phyloP scores from a whole-genome alignment of 2,329 filamentous ascomycete genomes.

The Tympanopsis confertula region DNA sequence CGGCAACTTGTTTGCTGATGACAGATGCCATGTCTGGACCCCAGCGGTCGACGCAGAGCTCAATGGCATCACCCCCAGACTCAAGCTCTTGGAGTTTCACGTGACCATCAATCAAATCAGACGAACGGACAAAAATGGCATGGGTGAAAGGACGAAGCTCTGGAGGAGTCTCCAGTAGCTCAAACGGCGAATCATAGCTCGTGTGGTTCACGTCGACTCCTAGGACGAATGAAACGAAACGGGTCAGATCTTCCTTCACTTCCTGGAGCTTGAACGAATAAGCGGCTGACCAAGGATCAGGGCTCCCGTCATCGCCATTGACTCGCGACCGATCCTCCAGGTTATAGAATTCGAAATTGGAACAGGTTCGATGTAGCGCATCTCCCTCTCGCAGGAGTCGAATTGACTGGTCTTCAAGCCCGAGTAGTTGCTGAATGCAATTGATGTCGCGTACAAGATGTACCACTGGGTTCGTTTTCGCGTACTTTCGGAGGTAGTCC shows the following conservation, averaged over 20 bases:
- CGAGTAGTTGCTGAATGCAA: conserved; percentile 47
- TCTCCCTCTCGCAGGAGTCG: conserved; percentile 41
- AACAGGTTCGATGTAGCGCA: conserved; percentile 46
- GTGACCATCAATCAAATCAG: conserved; percentile 39
- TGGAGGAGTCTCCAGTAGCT: conserved; percentile 43
- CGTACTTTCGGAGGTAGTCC: conserved; percentile 43
- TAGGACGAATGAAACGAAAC: conserved; percentile 44
- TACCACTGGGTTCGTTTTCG: conserved; percentile 55
- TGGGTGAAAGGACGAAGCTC: conserved; percentile 48
- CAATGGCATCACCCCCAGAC: conserved; percentile 45
- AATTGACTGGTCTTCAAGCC: conserved; percentile 36
- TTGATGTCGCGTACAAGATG: conserved; percentile 56
- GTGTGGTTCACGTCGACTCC: conserved; percentile 37
- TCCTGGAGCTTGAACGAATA: conserved; percentile 44
- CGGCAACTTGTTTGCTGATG: conserved; percentile 41
- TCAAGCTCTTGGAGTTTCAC: conserved; percentile 39
- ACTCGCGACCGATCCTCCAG: conserved; percentile 34
- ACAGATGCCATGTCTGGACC: conserved; percentile 31
- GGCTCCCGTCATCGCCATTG: conserved; percentile 12
- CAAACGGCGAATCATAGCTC: conserved; percentile 47
- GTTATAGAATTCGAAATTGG: conserved; percentile 65
- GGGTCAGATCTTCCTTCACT: conserved; percentile 47
- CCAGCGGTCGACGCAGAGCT: conserved; percentile 48
- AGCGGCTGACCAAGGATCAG: conserved; percentile 20
- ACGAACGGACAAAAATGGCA: conserved; percentile 48